Conservation (phyloP, 2,329 filamentous ascomycete species). For the Neonectria ditissima region DNA sequence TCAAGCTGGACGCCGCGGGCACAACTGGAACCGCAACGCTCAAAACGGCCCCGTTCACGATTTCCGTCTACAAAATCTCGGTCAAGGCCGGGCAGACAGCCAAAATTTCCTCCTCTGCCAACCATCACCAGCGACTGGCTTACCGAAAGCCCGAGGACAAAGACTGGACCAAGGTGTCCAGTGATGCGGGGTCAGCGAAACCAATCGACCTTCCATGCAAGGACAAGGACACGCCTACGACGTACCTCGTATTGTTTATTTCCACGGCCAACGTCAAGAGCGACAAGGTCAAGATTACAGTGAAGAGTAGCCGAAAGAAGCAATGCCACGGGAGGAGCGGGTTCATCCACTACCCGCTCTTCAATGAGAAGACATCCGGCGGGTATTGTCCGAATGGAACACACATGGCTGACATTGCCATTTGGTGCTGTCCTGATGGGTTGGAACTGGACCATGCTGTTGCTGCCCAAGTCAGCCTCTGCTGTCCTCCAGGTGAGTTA, state of each 20-base stretch:
- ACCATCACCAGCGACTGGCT: slow-evolving; percentile 19
- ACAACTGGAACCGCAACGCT: slow-evolving; percentile 25
- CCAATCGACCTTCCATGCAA: slow-evolving; percentile 17
- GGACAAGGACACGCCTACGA: neutral
- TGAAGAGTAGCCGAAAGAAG: slow-evolving; percentile 5
- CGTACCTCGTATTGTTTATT: slow-evolving; percentile 18
- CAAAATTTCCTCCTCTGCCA: slow-evolving; percentile 16
- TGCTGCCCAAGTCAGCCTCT: slow-evolving; percentile 18
- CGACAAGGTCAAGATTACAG: neutral
- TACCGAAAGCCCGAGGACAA: slow-evolving; percentile 19
- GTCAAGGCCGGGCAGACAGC: slow-evolving; percentile 14
- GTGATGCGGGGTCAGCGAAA: neutral
- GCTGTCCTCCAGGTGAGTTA: slow-evolving; percentile 30
- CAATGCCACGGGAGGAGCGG: slow-evolving; percentile 12
- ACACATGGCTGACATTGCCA: slow-evolving; percentile 1
- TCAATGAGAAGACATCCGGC: slow-evolving; percentile 10
- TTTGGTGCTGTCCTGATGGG: slow-evolving; percentile 34
- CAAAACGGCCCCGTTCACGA: slow-evolving; percentile 18
- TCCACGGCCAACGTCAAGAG: slow-evolving; percentile 18
- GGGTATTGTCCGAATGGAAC: slow-evolving; percentile 19
- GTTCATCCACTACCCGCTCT: slow-evolving; percentile 25
- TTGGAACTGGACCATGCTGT: slow-evolving; percentile 19
- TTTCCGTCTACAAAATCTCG: slow-evolving; percentile 24
- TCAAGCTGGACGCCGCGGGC: slow-evolving; percentile 17
- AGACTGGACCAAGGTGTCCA: slow-evolving; percentile 24